Evolutionary conservation across 73 alveolate genomes (phyloP), one percentile per base, ranked within the genome.

Genomic region (Paramecium biaurelia): DNA sequence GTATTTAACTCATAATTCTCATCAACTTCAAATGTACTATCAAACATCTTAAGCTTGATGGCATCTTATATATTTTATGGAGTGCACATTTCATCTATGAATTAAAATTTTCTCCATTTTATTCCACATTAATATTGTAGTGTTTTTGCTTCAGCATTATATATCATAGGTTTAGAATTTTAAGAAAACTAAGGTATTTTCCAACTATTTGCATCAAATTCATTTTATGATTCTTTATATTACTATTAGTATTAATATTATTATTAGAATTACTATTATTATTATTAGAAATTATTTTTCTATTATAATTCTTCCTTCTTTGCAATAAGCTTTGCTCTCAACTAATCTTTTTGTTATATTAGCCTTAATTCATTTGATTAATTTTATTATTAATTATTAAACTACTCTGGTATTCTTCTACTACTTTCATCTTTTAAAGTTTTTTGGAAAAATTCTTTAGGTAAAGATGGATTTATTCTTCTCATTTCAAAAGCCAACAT

Each of bases 1-100:
- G 56, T 32, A 72, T 72, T 42, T 28, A 72, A 37, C 7, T 72
- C 7, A 72, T 32, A 72, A 11, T 72, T 20, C 35, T 72, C 1
- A 72, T 72, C 86, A 14, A 72, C 86, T 72, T 72, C 86, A 72
- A 72, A 72, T 35, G 21, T 72, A 4, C 59, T 35, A 72, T 72
- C 34, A 72, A 2, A 72, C 15, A 35, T 11, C 2, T 21, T 9
- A 15, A 21, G 45, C 0, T 63, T 26, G 15, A 12, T 26, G 7
- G 58, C 86, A 72, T 35, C 28, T 72, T 30, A 30, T 5, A 12
- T 8, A 72, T 72, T 18, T 30, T 30, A 1, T 15, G 3, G 35
- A 5, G 86, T 35, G 45, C 58, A 38, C 86, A 72, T 72, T 4
- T 18, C 35, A 35, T 72, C 86, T 34, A 42, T 72, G 11, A 72